These are phyloP conservation scores for Claviceps fusiformis DNA, from an alignment of 2,329 filamentous ascomycete species.

Conservation along the genomic window DNA sequence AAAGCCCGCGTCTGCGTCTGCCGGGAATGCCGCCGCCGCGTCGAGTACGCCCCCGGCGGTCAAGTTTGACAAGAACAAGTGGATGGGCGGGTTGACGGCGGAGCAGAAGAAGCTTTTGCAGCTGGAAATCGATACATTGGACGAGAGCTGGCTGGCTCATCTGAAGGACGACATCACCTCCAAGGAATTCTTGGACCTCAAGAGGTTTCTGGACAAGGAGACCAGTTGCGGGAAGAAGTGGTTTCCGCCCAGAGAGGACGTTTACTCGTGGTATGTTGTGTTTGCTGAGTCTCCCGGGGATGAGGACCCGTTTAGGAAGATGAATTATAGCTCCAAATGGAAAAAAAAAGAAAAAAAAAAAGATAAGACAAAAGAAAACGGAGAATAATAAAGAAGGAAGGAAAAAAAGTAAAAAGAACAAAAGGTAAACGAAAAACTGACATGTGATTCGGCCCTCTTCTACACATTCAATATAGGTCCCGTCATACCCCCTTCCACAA, in stretches of 20 bases:
- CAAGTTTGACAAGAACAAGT: slow-evolving; percentile 80
- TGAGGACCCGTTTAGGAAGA: too few species aligned
- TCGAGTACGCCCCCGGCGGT: slow-evolving; percentile 20
- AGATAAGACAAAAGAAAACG: too few species aligned
- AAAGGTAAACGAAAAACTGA: neutral
- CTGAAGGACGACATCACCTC: slow-evolving; percentile 75
- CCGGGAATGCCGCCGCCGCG: slow-evolving; percentile 11
- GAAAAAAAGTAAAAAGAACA: too few species aligned
- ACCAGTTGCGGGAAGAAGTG: slow-evolving; percentile 59
- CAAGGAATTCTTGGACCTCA: slow-evolving; percentile 73
- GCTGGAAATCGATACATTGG: slow-evolving; percentile 82
- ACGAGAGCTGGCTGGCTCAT: slow-evolving; percentile 81
- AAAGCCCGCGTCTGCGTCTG: slow-evolving; percentile 25
- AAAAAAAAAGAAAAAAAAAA: too few species aligned
- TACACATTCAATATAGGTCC: neutral
- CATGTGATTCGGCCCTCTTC: neutral
- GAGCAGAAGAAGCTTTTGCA: slow-evolving; percentile 75
- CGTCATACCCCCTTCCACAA: slow-evolving; percentile 73
- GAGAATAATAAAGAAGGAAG: too few species aligned
- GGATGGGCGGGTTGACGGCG: slow-evolving; percentile 63
- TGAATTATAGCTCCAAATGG: neutral
- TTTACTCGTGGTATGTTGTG: slow-evolving; percentile 74
- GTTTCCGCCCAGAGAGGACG: slow-evolving; percentile 76
- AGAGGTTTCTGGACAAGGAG: slow-evolving; percentile 75
- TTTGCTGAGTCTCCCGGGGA: neutral